These are phyloP conservation scores for Neophaeococcomyces mojaviensis DNA, from an alignment of 2,329 filamentous ascomycete species.

Conservation along the genomic window DNA sequence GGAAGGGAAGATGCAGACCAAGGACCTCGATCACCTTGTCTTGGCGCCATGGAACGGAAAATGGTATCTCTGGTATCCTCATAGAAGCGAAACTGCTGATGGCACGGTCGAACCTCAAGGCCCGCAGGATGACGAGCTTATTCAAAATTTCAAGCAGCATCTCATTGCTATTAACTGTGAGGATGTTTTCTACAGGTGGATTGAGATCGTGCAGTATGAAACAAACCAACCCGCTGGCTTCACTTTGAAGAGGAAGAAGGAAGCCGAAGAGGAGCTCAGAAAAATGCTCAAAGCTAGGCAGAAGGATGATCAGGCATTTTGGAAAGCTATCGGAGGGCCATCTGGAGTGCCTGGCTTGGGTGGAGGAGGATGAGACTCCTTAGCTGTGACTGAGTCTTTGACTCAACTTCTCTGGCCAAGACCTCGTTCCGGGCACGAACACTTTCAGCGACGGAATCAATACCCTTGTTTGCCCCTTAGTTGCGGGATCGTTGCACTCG, in stretches of 20 bases:
- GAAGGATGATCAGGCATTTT: slow-evolving; percentile 76
- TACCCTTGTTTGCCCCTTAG: no score
- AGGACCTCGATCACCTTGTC: slow-evolving; percentile 66
- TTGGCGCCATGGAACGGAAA: slow-evolving; percentile 52
- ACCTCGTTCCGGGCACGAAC: no score
- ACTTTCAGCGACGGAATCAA: no score
- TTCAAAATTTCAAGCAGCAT: slow-evolving; percentile 71
- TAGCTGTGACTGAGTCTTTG: no score
- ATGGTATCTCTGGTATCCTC: slow-evolving; percentile 59
- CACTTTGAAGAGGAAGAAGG: slow-evolving; percentile 63
- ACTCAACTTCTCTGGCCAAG: no score
- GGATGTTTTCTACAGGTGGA: slow-evolving; percentile 82
- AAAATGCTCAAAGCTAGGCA: slow-evolving; percentile 65
- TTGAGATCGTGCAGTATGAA: slow-evolving; percentile 86
- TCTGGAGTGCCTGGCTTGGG: slow-evolving; percentile 46
- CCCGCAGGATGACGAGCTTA: slow-evolving; percentile 66
- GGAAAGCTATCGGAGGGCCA: slow-evolving; percentile 61
- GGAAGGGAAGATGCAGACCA: slow-evolving; percentile 41
- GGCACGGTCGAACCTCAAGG: slow-evolving; percentile 31
- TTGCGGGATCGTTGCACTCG: no score
- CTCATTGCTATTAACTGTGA: slow-evolving; percentile 74
- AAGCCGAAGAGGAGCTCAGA: slow-evolving; percentile 65
- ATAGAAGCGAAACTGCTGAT: slow-evolving; percentile 31
- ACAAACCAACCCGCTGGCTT: slow-evolving; percentile 72
- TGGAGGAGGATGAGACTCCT: slow-evolving; percentile 23